Base-by-base conservation (phyloP, 345 rosid genomes). In the Salix koriyanagi region DNA sequence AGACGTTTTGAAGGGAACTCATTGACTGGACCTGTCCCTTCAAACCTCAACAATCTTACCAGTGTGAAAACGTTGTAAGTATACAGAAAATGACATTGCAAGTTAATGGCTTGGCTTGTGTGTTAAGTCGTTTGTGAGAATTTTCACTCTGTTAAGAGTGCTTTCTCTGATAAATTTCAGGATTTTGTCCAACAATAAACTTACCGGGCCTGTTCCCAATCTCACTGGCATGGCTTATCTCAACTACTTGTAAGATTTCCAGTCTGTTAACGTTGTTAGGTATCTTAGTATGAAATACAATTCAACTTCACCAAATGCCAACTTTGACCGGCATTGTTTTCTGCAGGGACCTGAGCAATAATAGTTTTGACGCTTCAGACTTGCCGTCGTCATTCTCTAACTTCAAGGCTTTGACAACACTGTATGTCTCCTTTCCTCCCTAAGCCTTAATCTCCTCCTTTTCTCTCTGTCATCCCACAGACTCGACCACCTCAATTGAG, bases 261-360 rank as follows among this genome's bases (percentile, higher is more conserved):
- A n/a, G n/a, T n/a, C n/a, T n/a, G n/a, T n/a, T n/a, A n/a, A n/a
- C n/a, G n/a, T n/a, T n/a, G n/a, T n/a, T n/a, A n/a, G n/a, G n/a
- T n/a, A n/a, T n/a, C n/a, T n/a, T n/a, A n/a, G n/a, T 72, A 4
- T 41, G 44, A 9, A 41, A 41, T 41, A 41, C 44, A 9, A 0
- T 41, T 41, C 44, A 11, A 41, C 12, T 41, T 41, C 44, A 8
- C 44, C 44, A 9, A 41, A 14, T 64, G 54, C 32, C 7, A 42
- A 73, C 32, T 36, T 15, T 70, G 48, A 80, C 50, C 4, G 19
- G 21, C 32, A 19, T 62, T 50, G 36, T 77, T 76, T 36, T 76
- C 26, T 77, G 75, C 88, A 96, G 99, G 86, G 98, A 91, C 76
- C 64, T 93, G 71, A 92, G 98, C 82, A 93, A 90, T 82, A 96